phyloP scores from a whole-genome alignment of 768 basidiomycete genomes.

The Pleurotus cornucopiae region DNA sequence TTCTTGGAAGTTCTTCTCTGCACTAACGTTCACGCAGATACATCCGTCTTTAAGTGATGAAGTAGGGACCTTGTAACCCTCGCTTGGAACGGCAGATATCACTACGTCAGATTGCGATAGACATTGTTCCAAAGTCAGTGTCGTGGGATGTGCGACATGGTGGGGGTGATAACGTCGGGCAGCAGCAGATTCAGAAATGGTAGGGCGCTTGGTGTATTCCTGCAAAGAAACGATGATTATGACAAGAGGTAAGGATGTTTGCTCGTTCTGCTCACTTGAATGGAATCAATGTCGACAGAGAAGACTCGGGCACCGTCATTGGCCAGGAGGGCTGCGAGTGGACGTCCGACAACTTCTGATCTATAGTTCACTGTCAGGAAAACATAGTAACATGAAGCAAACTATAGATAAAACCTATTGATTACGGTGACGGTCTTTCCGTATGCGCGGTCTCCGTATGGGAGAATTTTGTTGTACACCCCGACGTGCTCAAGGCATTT shows the following conservation, averaged over 20 bases:
- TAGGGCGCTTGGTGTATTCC: conserved; percentile 94
- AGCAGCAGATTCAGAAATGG: conserved; percentile 27
- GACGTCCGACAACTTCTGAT: conserved; percentile 95
- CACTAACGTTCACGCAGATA: conserved; percentile 87
- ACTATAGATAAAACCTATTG: conserved; percentile 60
- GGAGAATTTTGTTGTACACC: conserved; percentile 89
- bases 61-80: conserved; percentile 85
- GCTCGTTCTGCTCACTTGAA: conserved; percentile 48
- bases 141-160: conserved; percentile 73
- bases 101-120: conserved; percentile 88
- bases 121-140: conserved; percentile 71
- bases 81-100: conserved; percentile 86
- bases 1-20: conserved; percentile 95
- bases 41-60: conserved; percentile 91
- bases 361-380: conserved; percentile 32
- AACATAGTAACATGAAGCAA: background rate
- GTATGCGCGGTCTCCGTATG: conserved; percentile 93
- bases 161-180: conserved; percentile 71
- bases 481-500: conserved; percentile 89
- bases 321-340: conserved; percentile 89
- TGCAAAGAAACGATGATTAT: conserved; percentile 9
- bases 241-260: background rate
- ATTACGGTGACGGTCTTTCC: conserved; percentile 92
- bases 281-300: conserved; percentile 92
- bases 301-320: conserved; percentile 97